Evolutionary conservation across 139 green algal species (phyloP), one percentile per base, ranked within the genome.

Genomic region (Picochlorum sp.): DNA sequence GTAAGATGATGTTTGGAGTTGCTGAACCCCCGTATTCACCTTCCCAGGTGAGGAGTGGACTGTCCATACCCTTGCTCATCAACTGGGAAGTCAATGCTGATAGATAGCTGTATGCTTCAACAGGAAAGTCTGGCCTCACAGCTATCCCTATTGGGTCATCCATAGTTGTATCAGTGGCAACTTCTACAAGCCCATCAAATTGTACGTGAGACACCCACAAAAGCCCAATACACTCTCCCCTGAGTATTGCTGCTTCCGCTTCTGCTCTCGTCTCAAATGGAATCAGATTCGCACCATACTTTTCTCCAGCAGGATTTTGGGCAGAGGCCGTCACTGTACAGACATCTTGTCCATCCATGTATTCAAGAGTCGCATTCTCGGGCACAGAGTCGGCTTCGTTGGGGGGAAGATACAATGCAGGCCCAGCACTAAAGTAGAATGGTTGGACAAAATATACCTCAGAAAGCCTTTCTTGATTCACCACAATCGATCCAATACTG

Each of bases 161-260:
- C 47, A 26, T 54, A 9, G 47, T 26, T 21, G 47, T 54, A 21
- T 54, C 47, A 26, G 47, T 54, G 47, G 47, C 47, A 54, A 54
- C 47, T 54, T 54, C 47, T 7, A 54, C n/a, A 20, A 54, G n/a
- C 6, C 47, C 47, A 20, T 54, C 47, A 21, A 54, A 54, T 8
- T 54, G n/a, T 20, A 54, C 47, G n/a, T 54, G 47, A 7, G 47
- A 54, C 47, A 54, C 47, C 47, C 47, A 54, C 47, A 54, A 54
- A 20, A 54, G 47, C 16, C 47, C 47, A 10, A 54, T 54, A 13
- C 47, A 54, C 13, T 54, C 47, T 20, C 47, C 47, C n/a, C n/a
- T 54, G n/a, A 4, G 23, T 26, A 54, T 54, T 54, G 47, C 47
- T 54, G 47, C 47, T 54, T 54, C 47, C 23, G 47, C 47, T 20